Evolutionary conservation across 805 yeast genomes (phyloP).

Genomic region (Kodamaea kakaduensis): DNA sequence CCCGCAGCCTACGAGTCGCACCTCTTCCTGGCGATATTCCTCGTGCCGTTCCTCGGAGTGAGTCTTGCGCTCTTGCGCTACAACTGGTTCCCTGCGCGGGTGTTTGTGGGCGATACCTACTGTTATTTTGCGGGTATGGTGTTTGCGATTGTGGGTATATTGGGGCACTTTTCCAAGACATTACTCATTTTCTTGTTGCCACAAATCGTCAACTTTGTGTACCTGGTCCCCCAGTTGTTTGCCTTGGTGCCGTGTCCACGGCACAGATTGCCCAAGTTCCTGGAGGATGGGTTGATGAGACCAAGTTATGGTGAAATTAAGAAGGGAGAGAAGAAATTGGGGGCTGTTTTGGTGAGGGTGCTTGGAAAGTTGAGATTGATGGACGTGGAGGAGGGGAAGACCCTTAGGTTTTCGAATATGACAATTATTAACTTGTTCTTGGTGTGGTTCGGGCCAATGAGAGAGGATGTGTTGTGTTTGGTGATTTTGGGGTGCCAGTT

Average conservation of each 20-base stretch:
- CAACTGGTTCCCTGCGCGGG: constrained; percentile 90
- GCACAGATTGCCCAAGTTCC: constrained; percentile 82
- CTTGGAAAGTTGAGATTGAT: constrained; percentile 52
- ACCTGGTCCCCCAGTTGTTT: constrained; percentile 90
- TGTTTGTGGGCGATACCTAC: constrained; percentile 96
- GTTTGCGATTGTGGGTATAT: constrained; percentile 92
- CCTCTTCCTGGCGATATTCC: constrained; percentile 68
- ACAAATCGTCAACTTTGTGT: constrained; percentile 84
- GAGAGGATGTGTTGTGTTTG: constrained; percentile 73
- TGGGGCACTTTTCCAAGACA: constrained; percentile 96
- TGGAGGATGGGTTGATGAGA: constrained; percentile 64
- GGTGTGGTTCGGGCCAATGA: constrained; percentile 86
- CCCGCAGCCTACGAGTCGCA: constrained; percentile 73
- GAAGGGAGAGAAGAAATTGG: constrained; percentile 22
- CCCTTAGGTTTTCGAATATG: constrained; percentile 64
- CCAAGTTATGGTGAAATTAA: constrained; percentile 46
- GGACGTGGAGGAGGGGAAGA: constrained; percentile 22
- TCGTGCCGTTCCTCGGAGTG: constrained; percentile 86
- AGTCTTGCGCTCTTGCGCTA: constrained; percentile 68
- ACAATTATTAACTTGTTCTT: constrained; percentile 80
- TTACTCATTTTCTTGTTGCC: constrained; percentile 81
- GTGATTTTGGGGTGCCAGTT: constrained; percentile 62
- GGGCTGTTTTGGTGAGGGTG: constrained; percentile 32
- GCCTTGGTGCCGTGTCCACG: constrained; percentile 90
- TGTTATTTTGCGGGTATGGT: constrained; percentile 99